Conservation (phyloP, 305 asterid species). For the Fraxinus angustifolia region DNA sequence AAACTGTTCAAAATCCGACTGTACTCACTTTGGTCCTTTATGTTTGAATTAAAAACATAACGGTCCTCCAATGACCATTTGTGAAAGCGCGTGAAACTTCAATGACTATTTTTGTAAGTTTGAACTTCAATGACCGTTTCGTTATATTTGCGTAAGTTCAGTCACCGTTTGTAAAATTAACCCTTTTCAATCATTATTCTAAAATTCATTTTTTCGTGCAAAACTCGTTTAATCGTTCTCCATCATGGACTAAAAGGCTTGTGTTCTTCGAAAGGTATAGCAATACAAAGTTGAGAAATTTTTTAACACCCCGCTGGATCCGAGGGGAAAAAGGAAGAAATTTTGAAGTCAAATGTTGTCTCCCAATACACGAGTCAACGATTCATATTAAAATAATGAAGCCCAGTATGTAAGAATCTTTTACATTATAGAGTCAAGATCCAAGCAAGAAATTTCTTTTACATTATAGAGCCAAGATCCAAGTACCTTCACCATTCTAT, state of each 20-base stretch:
- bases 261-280: neutral
- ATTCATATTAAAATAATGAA: neutral
- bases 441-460: neutral
- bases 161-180: too few species aligned
- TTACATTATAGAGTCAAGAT: neutral
- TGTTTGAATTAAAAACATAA: too few species aligned
- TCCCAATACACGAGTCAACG: slow-evolving; percentile 20
- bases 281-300: neutral
- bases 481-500: neutral
- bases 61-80: too few species aligned
- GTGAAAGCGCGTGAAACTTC: too few species aligned
- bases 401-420: neutral
- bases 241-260: neutral
- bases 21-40: too few species aligned
- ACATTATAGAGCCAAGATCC: neutral
- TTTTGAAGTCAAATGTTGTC: neutral
- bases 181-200: too few species aligned
- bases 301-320: slow-evolving; percentile 14
- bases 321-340: slow-evolving; percentile 2
- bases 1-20: too few species aligned
- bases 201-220: neutral
- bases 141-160: too few species aligned
- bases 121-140: too few species aligned
- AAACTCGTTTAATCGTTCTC: neutral
- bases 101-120: too few species aligned